These are phyloP conservation scores for Wallacemonas sp. DNA, from an alignment of 208 protist genomes.

Conservation along the genomic window DNA sequence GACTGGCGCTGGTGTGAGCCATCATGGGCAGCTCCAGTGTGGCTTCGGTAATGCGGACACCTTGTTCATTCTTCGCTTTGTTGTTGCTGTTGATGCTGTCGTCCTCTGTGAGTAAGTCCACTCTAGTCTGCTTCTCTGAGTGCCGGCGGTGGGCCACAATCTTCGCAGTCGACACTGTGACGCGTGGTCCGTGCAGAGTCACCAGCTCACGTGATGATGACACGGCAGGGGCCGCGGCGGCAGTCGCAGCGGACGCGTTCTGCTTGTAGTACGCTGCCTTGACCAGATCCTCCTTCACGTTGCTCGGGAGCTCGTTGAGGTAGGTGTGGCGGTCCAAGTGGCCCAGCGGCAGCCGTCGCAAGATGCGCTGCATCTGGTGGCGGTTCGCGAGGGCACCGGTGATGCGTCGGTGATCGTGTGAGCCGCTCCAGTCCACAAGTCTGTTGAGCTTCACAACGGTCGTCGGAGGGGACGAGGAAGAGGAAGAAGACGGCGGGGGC, in stretches of 20 bases:
- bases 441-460: background rate
- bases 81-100: too few relatives aligned
- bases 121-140: background rate
- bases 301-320: conserved; percentile 47
- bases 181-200: background rate
- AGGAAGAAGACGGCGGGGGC: background rate
- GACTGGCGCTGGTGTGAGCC: background rate
- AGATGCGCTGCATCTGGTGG: conserved; percentile 38
- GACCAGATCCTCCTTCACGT: conserved; percentile 33
- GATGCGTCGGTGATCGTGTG: background rate
- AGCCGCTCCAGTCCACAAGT: background rate
- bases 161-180: conserved; percentile 2
- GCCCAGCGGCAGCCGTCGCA: conserved; percentile 50
- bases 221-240: background rate
- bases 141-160: conserved; percentile 1
- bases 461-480: background rate
- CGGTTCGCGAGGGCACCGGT: background rate
- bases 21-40: background rate
- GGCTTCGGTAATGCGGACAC: background rate
- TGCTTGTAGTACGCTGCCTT: conserved; percentile 6
- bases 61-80: too few relatives aligned
- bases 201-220: background rate
- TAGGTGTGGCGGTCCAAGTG: conserved; percentile 18
- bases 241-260: background rate
- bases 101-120: too few relatives aligned